These are phyloP conservation scores for Rhizopogon roseolus DNA, from an alignment of 768 basidiomycete genomes.

Conservation along the genomic window DNA sequence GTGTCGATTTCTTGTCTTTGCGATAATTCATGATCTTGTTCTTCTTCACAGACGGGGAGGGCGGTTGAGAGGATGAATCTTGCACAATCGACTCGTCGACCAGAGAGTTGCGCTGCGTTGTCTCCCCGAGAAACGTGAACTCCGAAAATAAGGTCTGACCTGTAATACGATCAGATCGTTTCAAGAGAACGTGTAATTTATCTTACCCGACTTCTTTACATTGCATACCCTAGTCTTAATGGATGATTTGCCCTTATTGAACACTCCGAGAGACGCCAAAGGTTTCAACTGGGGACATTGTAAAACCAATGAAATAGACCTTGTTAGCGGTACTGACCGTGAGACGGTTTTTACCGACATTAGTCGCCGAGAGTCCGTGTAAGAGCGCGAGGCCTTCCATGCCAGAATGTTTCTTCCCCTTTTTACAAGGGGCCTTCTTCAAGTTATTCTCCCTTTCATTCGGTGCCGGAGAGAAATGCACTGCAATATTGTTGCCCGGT, in stretches of 20 bases:
- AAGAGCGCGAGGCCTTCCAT: slow-evolving; percentile 28
- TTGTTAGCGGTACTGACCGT: slow-evolving; percentile 20
- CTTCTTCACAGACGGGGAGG: slow-evolving; percentile 12
- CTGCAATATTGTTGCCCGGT: slow-evolving; percentile 11
- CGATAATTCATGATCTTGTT: neutral
- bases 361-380: slow-evolving; percentile 33
- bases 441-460: neutral
- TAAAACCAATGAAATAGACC: neutral
- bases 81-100: neutral
- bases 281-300: slow-evolving; percentile 23
- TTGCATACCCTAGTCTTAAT: slow-evolving; percentile 15
- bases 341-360: slow-evolving; percentile 30
- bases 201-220: slow-evolving; percentile 12
- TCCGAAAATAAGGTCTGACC: slow-evolving; percentile 40
- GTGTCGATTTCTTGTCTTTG: neutral
- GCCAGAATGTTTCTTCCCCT: slow-evolving; percentile 15
- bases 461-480: slow-evolving; percentile 6
- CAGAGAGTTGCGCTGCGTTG: slow-evolving; percentile 5
- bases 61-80: neutral
- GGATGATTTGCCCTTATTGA: slow-evolving; percentile 32
- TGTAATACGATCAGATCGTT: slow-evolving; percentile 8
- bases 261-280: slow-evolving; percentile 26
- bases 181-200: neutral
- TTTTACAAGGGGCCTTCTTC: slow-evolving; percentile 11
- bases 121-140: slow-evolving; percentile 35